phyloP scores from a whole-genome alignment of 225 moss, liverwort and hornwort species.

The Rhytidiadelphus loreus region DNA sequence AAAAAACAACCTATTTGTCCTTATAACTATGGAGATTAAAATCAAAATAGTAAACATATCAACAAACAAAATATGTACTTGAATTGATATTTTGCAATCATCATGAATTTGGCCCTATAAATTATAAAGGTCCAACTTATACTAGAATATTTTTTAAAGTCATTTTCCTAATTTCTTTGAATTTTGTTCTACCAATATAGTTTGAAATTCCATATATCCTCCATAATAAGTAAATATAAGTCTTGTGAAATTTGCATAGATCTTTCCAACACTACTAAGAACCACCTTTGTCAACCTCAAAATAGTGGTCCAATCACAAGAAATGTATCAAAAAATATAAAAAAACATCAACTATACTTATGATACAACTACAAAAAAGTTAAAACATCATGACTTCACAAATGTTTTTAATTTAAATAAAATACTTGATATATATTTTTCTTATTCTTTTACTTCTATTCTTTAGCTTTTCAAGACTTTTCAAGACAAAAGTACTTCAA shows the following conservation, averaged over 20 bases:
- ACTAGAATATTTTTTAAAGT: background rate
- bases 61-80: background rate
- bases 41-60: background rate
- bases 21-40: background rate
- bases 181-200: background rate
- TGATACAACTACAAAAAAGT: background rate
- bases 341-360: no score
- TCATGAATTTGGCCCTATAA: background rate
- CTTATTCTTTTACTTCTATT: background rate
- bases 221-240: background rate
- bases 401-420: background rate
- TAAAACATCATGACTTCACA: background rate
- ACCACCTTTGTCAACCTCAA: background rate
- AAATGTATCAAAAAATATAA: no score
- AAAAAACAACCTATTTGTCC: background rate
- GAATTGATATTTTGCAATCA: background rate
- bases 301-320: no score
- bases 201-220: background rate
- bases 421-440: background rate
- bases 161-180: background rate
- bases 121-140: background rate
- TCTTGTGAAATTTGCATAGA: background rate
- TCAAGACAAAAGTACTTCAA: background rate
- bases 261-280: background rate
- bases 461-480: background rate